These are phyloP conservation scores for carrot (Daucus carota) DNA, from an alignment of 129 eudicot genomes.

Conservation along the genomic window DH1_v3.0 NC_030381.2:23048001-23048500, in stretches of 20 bases:
- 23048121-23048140: too few species aligned
- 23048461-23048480: constrained; percentile 33
- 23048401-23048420: constrained; percentile 24
- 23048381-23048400: constrained; percentile 41
- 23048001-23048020: too few species aligned
- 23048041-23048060: too few species aligned
- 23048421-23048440: constrained; percentile 49
- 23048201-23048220: too few species aligned
- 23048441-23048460: constrained; percentile 37
- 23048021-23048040: too few species aligned
- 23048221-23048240: too few species aligned
- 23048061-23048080: too few species aligned
- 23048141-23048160: too few species aligned
- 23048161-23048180: too few species aligned
- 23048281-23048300: background rate
- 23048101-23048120: too few species aligned
- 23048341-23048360: background rate
- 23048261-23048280: background rate
- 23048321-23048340: background rate
- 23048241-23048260: background rate
- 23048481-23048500: constrained; percentile 43
- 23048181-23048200: background rate
- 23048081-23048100: too few species aligned
- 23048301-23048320: background rate
- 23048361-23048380: constrained; percentile 13